Evolutionary conservation across 1,284 basidiomycete species (phyloP), one percentile per base, ranked within the genome.

Genomic region (Malassezia globosa): DNA sequence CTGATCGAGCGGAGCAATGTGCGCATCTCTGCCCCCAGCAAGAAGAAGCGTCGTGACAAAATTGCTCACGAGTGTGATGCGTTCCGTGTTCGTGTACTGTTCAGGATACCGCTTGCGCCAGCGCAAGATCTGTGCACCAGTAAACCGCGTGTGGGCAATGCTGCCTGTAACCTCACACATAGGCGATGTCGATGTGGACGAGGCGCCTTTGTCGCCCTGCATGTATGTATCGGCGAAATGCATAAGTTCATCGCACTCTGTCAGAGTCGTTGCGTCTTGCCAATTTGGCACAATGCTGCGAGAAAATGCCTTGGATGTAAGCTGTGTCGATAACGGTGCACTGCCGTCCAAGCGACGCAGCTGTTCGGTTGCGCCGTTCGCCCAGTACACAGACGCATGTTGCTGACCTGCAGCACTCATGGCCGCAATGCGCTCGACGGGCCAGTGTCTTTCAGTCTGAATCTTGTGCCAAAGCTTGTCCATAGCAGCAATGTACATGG

Each of bases 341-440:
- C 63, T 57, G 1, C 81, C 57, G 61, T 82, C 76, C 35, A 88
- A 75, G 1, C 73, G 73, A 1, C 76, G 72, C 7, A 90, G 77
- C 5, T 80, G 66, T 0, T 55, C 46, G 37, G 78, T 75, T 0
- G 82, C 82, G 3, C 75, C 72, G 8, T 73, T 61, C 0, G 84
- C 83, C 83, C 85, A 89, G 69, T 84, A 89, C 7, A 89, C 85
- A 1, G 84, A 86, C 8, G 87, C 86, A 68, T 92, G 87, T 83
- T 92, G 87, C 82, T 88, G 84, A 5, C 81, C 84, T 23, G 83
- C 83, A 5, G 83, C 84, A 29, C 82, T 83, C 50, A 87, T 76
- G 8, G 78, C 82, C 1, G 73, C 73, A 57, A 86, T 81, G 19
- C 76, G 73, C 26, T 72, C 63, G 46, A 84, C 75, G 43, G 82